These are phyloP conservation scores for Penicillium sp. DNA, from an alignment of 2,329 filamentous ascomycete species.

Conservation along the genomic window DNA sequence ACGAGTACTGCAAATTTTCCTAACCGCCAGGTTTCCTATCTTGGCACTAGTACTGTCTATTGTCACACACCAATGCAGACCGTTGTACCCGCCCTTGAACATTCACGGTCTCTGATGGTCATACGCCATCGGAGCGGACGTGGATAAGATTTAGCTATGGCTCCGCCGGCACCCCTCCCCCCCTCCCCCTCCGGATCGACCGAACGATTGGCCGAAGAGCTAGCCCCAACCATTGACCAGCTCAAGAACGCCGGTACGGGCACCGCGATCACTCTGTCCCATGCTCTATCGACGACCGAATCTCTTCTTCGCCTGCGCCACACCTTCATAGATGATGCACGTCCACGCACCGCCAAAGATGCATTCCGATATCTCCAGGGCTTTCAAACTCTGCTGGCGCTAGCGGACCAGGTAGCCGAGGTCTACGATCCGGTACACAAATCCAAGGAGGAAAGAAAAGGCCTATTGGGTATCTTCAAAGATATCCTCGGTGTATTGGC, in stretches of 20 bases:
- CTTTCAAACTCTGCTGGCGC: constrained; percentile 69
- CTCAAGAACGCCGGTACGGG: constrained; percentile 33
- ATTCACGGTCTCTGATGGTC: constrained; percentile 36
- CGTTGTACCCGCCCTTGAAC: constrained; percentile 28
- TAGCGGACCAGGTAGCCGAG: constrained; percentile 68
- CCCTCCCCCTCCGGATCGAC: constrained; percentile 31
- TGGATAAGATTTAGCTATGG: constrained; percentile 33
- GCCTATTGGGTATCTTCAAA: constrained; percentile 65
- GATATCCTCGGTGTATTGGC: constrained; percentile 61
- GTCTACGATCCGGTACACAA: constrained; percentile 66
- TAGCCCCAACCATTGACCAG: constrained; percentile 37
- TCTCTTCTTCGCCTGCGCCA: constrained; percentile 66
- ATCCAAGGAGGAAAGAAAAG: constrained; percentile 61
- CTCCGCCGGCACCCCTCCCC: constrained; percentile 25
- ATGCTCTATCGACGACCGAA: constrained; percentile 48
- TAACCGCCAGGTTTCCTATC: neutral
- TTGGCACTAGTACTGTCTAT: constrained; percentile 17
- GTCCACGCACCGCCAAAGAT: constrained; percentile 61
- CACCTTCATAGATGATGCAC: constrained; percentile 53
- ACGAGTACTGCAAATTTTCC: constrained; percentile 3
- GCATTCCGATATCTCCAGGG: constrained; percentile 78
- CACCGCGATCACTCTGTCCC: constrained; percentile 28
- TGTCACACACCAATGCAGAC: constrained; percentile 34
- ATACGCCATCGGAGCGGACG: constrained; percentile 26
- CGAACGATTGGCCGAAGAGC: constrained; percentile 36